Percentiles rank a stretch among this genome's conserved stretches.
These are phyloP conservation scores for Stachybotrys chlorohalonatus DNA, from an alignment of 2,329 filamentous ascomycete genomes.

Conservation along the genomic window DNA sequence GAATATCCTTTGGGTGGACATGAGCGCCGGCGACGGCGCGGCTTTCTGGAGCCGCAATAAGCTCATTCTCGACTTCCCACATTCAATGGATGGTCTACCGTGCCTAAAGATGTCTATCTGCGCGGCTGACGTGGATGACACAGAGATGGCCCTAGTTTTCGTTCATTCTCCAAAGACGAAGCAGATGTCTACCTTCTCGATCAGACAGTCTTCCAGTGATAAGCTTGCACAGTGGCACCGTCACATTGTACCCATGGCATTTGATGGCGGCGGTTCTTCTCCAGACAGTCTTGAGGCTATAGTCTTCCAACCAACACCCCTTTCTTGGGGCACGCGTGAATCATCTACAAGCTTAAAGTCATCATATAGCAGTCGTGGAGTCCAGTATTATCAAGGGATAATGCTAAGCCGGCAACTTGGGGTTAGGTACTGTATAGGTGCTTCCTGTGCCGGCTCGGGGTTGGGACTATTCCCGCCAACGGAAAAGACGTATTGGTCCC, in stretches of 20 bases:
- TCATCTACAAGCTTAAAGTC: slow-evolving; percentile 13
- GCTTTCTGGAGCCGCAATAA: slow-evolving; percentile 6
- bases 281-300: slow-evolving; percentile 13
- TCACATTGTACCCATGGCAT: slow-evolving; percentile 19
- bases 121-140: slow-evolving; percentile 10
- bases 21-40: slow-evolving; percentile 14
- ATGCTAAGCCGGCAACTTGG: slow-evolving; percentile 32
- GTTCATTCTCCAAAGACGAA: slow-evolving; percentile 19
- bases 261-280: slow-evolving; percentile 2
- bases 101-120: slow-evolving; percentile 20
- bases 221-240: slow-evolving; percentile 27
- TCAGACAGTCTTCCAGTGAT: slow-evolving; percentile 12
- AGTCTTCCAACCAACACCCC: slow-evolving; percentile 15
- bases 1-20: slow-evolving; percentile 38
- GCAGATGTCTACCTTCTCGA: slow-evolving; percentile 27
- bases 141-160: slow-evolving; percentile 19
- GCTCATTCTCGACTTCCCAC: slow-evolving; percentile 18
- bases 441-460: slow-evolving; percentile 10
- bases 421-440: slow-evolving; percentile 29
- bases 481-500: neutral
- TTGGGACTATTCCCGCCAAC: neutral
- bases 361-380: slow-evolving; percentile 20
- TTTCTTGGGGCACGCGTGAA: slow-evolving; percentile 6
- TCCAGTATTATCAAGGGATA: slow-evolving; percentile 38
- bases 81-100: slow-evolving; percentile 14